These are phyloP conservation scores for Aspergillus tanneri DNA, from an alignment of 2,329 filamentous ascomycete genomes.

Conservation along the genomic window DNA sequence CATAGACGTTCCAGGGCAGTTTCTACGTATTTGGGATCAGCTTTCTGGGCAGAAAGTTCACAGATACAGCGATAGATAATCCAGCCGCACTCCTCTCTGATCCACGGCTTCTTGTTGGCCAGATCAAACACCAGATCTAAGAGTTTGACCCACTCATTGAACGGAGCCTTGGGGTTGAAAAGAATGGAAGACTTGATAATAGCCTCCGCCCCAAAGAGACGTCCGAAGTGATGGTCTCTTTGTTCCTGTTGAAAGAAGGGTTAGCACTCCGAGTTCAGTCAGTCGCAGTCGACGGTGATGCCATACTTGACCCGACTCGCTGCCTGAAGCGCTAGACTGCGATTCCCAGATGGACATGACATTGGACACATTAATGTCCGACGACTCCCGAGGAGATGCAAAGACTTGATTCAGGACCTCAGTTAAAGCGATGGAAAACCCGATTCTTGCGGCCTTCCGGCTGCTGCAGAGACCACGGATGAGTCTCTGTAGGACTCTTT, in stretches of 20 bases:
- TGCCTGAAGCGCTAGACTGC: conserved; percentile 53
- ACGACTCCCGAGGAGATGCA: conserved; percentile 34
- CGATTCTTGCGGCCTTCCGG: conserved; percentile 81
- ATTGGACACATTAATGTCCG: conserved; percentile 41
- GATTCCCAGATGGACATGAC: conserved; percentile 54
- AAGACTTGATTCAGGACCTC: conserved; percentile 75
- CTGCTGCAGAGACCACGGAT: conserved; percentile 88
- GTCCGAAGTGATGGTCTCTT: conserved; percentile 79
- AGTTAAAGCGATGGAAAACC: conserved; percentile 84
- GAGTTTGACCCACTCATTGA: conserved; percentile 56
- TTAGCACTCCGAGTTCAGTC: background rate
- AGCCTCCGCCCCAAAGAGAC: conserved; percentile 82
- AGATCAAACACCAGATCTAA: conserved; percentile 72
- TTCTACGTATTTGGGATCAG: conserved; percentile 54
- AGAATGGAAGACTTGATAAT: conserved; percentile 77
- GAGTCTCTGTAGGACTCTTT: conserved; percentile 58
- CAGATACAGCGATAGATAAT: conserved; percentile 72
- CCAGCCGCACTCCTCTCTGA: conserved; percentile 83
- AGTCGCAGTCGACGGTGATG: background rate
- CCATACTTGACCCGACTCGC: conserved; percentile 55
- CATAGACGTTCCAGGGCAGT: conserved; percentile 62
- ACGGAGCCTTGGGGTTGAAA: conserved; percentile 57
- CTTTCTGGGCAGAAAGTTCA: conserved; percentile 47
- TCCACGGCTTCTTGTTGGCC: conserved; percentile 79
- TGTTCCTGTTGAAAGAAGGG: conserved; percentile 64